Evolutionary conservation across 768 basidiomycete genomes (phyloP), one percentile per base, ranked within the genome.

Genomic region (Boletellus sp.): DNA sequence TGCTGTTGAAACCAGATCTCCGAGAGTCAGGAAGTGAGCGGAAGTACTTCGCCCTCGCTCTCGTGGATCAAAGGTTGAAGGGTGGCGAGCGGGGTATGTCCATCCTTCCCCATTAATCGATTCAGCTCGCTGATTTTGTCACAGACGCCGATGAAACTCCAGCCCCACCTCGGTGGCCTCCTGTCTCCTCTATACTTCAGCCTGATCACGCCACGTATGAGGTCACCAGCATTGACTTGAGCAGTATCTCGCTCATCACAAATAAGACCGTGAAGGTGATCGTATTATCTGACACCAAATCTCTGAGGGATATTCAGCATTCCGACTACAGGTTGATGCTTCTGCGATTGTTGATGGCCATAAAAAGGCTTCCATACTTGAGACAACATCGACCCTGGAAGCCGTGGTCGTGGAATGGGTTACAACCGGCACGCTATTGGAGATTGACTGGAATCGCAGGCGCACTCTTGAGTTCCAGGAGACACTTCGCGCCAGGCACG

Each of bases 391-490:
- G 6, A 68, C 72, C 8, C 71, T 95, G 12, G 72, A 77, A 38
- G 60, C 47, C 2, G 54, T 86, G 3, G 71, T 80, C 15, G 63
- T 73, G 15, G 84, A 88, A 48, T 92, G 87, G 84, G 51, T 69
- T 35, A 49, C 61, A n/a, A 51, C 58, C 4, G 64, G 69, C 8
- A 57, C 57, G 3, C 69, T 93, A 13, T 78, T 81, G 2, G 96
- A 99, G 65, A 79, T 85, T 4, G 90, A 91, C 47, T 98, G 94
- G 94, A 74, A 73, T 48, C 80, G 86, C 45, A 78, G 93, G 65
- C 80, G 87, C 39, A 75, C 81, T n/a, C 69, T 99, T 8, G 94
- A 97, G 47, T 96, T 98, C 65, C 92, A 97, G 66, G 95, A 97
- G 55, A 70, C 76, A 19, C 63, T 97, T 45, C 79, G 80, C 50